A percentile compares a stretch with the other conserved stretches of the same genome.
These are phyloP conservation scores for Stygiomarasmius scandens DNA, from an alignment of 1,284 basidiomycete species.

Conservation along the genomic window DNA sequence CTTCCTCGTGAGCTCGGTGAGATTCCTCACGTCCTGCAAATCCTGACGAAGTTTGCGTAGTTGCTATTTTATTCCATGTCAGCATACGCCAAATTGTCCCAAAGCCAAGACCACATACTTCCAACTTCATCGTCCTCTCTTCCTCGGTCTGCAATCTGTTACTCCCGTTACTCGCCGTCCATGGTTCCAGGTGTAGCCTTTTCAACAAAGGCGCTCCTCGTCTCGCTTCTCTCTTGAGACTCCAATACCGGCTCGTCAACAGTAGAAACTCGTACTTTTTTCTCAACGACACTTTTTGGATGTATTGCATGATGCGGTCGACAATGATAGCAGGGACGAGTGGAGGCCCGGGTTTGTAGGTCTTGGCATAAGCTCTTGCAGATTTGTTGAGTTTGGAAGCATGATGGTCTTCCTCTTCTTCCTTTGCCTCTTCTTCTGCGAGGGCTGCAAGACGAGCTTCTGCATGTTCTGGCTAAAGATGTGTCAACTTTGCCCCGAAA, in stretches of 20 bases:
- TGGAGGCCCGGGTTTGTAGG: constrained; percentile 78
- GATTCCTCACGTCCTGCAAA: constrained; percentile 72
- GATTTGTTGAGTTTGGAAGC: constrained; percentile 59
- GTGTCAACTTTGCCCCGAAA: constrained; percentile 10
- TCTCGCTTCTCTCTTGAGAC: constrained; percentile 90
- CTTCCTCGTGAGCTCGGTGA: constrained; percentile 73
- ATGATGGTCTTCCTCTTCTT: constrained; percentile 27
- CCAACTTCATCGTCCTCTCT: constrained; percentile 85
- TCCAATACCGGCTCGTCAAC: constrained; percentile 92
- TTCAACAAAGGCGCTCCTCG: constrained; percentile 94
- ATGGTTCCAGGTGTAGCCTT: constrained; percentile 93
- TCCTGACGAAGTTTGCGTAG: constrained; percentile 77
- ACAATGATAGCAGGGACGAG: constrained; percentile 76
- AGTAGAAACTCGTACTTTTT: constrained; percentile 82
- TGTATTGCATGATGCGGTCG: constrained; percentile 79
- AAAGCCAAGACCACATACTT: constrained; percentile 47
- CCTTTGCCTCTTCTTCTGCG: constrained; percentile 48
- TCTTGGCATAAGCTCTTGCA: constrained; percentile 80
- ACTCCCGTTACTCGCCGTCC: constrained; percentile 78
- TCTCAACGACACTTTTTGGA: constrained; percentile 70
- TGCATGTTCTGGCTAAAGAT: constrained; percentile 64
- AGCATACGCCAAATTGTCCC: not conserved
- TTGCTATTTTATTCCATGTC: constrained; percentile 45
- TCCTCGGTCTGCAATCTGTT: constrained; percentile 76
- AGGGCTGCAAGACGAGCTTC: constrained; percentile 62